phyloP scores from a whole-genome alignment of 768 basidiomycete species.

The Scleroderma bovista region DNA sequence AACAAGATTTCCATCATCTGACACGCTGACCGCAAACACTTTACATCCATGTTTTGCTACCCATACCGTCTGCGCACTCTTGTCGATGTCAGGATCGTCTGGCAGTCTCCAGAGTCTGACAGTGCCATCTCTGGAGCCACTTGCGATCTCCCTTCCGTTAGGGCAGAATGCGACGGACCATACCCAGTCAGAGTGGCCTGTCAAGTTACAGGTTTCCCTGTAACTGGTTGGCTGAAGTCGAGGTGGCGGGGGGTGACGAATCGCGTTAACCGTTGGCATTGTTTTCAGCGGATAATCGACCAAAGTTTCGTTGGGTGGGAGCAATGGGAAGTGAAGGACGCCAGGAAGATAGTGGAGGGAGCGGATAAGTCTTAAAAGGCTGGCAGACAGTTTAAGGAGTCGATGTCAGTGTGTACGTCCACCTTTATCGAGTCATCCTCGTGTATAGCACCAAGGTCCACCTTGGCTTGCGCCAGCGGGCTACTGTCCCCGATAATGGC shows the following conservation, averaged over 20 bases:
- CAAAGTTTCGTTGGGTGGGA: no score
- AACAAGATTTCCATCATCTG: not conserved
- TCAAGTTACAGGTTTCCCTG: not conserved
- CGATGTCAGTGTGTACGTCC: no score
- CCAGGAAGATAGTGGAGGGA: no score
- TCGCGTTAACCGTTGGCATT: no score
- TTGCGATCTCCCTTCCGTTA: constrained; percentile 1
- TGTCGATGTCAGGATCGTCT: not conserved
- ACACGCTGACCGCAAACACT: not conserved
- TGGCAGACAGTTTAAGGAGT: no score
- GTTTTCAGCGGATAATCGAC: no score
- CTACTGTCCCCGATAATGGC: no score
- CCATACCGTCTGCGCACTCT: not conserved
- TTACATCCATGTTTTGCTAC: not conserved
- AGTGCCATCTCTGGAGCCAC: constrained; percentile 3
- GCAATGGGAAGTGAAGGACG: no score
- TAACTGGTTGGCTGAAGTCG: not conserved
- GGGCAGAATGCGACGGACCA: constrained; percentile 7
- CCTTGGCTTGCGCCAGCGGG: no score
- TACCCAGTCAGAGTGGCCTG: not conserved
- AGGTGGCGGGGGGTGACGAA: not conserved
- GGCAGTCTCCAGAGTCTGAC: constrained; percentile 2
- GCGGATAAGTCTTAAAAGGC: no score
- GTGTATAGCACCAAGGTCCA: no score
- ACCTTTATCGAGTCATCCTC: no score